phyloP scores from a whole-genome alignment of 345 rosid species.

The Sisymbrium altissimum region DNA sequence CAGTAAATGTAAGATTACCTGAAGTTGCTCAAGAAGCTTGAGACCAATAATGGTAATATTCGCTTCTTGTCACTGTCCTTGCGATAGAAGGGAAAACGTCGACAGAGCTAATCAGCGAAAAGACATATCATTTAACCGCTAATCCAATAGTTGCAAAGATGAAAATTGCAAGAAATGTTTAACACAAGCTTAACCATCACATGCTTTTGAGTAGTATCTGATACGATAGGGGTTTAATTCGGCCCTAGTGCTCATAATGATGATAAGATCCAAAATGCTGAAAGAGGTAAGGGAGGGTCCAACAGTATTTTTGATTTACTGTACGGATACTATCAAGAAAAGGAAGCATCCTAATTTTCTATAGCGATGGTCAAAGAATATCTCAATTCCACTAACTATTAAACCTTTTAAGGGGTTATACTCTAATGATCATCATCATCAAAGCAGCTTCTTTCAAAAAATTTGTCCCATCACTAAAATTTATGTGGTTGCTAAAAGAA shows the following conservation, averaged over 20 bases:
- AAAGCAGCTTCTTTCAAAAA: neutral
- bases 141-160: neutral
- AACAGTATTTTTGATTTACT: conserved; percentile 11
- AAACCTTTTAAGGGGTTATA: conserved; percentile 14
- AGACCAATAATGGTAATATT: conserved; percentile 29
- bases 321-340: conserved; percentile 22
- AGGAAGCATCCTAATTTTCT: conserved; percentile 17
- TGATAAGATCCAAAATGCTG: conserved; percentile 27
- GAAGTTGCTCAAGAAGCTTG: conserved; percentile 17
- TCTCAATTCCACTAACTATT: conserved; percentile 22
- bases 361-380: conserved; percentile 20
- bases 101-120: neutral
- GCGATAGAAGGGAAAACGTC: neutral
- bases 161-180: neutral
- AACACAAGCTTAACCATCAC: conserved; percentile 21
- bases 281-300: conserved; percentile 23
- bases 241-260: conserved; percentile 20
- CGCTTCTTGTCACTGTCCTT: conserved; percentile 7
- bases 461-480: neutral
- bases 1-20: conserved; percentile 18
- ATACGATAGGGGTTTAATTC: conserved; percentile 16
- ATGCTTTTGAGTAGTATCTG: conserved; percentile 22
- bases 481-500: conserved; percentile 23
- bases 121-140: too few species aligned
- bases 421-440: conserved; percentile 8